phyloP scores from a whole-genome alignment of 1,139 yeast genomes.

The Candida glucosophila region DNA sequence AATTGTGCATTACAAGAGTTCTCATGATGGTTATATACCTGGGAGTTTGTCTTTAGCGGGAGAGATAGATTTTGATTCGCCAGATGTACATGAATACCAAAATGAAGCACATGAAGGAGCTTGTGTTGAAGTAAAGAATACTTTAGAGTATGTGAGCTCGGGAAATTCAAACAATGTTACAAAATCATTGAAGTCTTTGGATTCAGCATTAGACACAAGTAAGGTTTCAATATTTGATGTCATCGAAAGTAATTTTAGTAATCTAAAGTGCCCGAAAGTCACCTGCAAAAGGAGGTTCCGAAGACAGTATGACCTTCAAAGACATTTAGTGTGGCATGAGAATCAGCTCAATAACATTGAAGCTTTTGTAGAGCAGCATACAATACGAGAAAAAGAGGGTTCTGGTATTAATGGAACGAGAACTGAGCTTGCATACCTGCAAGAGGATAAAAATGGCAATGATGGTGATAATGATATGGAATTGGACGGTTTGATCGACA shows the following conservation, averaged over 20 bases:
- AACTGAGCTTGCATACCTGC: no score
- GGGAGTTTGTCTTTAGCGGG: constrained; percentile 20
- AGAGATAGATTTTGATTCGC: no score
- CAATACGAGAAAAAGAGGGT: no score
- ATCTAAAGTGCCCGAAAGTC: constrained; percentile 34
- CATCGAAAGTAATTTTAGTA: constrained; percentile 26
- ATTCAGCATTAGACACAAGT: constrained; percentile 13
- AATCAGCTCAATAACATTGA: constrained; percentile 25
- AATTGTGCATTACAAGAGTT: constrained; percentile 33
- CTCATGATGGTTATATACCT: constrained; percentile 35
- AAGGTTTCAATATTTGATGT: constrained; percentile 24
- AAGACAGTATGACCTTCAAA: constrained; percentile 36
- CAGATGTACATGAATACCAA: no score
- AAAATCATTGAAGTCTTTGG: constrained; percentile 19
- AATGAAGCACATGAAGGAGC: no score
- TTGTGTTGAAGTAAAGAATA: no score
- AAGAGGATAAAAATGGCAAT: no score
- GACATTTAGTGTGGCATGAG: constrained; percentile 53
- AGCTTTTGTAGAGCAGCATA: constrained; percentile 21
- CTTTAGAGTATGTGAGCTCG: no score
- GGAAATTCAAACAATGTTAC: no score
- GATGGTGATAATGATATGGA: constrained; percentile 10
- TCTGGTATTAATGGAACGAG: no score
- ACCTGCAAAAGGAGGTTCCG: constrained; percentile 42
- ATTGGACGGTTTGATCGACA: constrained; percentile 23